Base-by-base conservation (phyloP, 768 basidiomycete genomes). In the Rhizopogon sp. region DNA sequence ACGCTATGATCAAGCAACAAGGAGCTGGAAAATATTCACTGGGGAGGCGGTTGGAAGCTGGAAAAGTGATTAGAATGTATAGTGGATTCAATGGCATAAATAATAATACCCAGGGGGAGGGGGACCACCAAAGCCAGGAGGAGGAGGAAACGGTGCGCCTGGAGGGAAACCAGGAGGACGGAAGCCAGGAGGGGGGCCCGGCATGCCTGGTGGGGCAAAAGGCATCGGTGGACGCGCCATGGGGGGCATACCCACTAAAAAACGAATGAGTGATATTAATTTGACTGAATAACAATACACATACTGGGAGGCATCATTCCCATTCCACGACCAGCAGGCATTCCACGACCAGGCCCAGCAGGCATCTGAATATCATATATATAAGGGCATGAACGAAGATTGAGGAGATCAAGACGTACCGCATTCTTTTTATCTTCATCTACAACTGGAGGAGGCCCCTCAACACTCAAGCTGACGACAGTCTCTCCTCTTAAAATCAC, bases 311-410 rank as follows among this genome's bases (percentile, higher is more conserved):
- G 90, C 83, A 91, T 84, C 89, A 92, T 93, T 53, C 93, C 92
- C 84, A 98, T 96, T 55, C 96, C 96, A 63, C 96, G 87, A 61
- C 96, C 95, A 41, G 95, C 96, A 68, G 95, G 93, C 79, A 93
- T 87, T 62, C 95, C 96, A 58, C 92, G 85, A 59, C 96, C 96
- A 67, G 96, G 93, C 51, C 96, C 96, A 58, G 80, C 79, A 61
- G 90, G 84, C 59, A 93, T 79, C 91, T 94, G 62, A 37, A 62
- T 40, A 37, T 54, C 43, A 62, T 25, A 54, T 54, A 50, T 68
- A 44, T 68, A 58, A 61, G 54, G 50, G 29, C 50, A 47, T 47
- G 29, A n/a, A 55, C 55, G 29, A 35, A 35, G 43, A 39, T 37
- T 28, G 39, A 56, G 31, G 53, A 33, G 52, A 56, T 37, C 56